These are phyloP conservation scores for Blastocystis hominis DNA, from an alignment of 352 stramenopile species.

Conservation along the genomic window DNA sequence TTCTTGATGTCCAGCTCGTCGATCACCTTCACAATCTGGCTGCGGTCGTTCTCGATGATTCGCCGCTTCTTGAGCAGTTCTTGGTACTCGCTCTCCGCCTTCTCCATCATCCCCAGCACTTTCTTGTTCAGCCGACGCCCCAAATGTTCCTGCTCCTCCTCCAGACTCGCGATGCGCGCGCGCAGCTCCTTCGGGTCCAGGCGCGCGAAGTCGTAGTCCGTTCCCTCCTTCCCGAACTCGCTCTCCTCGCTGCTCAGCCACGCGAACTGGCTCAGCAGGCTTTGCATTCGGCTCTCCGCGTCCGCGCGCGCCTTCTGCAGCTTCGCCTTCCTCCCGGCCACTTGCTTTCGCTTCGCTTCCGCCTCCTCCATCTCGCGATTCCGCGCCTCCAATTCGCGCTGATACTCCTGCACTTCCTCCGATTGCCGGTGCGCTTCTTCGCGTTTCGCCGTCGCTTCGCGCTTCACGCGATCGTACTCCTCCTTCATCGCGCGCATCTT, in stretches of 20 bases:
- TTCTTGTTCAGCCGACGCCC: constrained; percentile 99
- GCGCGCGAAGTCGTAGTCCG: constrained; percentile 92
- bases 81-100: constrained; percentile 94
- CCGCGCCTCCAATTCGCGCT: constrained; percentile 65
- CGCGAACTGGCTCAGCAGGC: constrained; percentile 80
- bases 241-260: constrained; percentile 93
- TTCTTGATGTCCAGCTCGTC: constrained; percentile 97
- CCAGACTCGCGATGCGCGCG: constrained; percentile 71
- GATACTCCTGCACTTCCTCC: constrained; percentile 58
- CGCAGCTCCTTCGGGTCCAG: constrained; percentile 74
- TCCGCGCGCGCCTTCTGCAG: constrained; percentile 63
- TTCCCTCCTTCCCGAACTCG: constrained; percentile 87
- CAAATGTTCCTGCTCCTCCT: constrained; percentile 81
- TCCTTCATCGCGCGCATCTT: constrained; percentile 11
- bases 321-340: background rate
- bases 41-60: constrained; percentile 80
- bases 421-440: constrained; percentile 67
- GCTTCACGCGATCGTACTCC: background rate
- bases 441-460: constrained; percentile 61
- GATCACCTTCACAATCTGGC: constrained; percentile 91
- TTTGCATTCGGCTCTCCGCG: constrained; percentile 76
- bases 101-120: constrained; percentile 99
- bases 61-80: constrained; percentile 90
- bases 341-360: background rate
- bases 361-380: constrained; percentile 66